Conservation (phyloP, 1,139 yeast genomes). For the Hemisphaericaspora xylanilytica region DNA sequence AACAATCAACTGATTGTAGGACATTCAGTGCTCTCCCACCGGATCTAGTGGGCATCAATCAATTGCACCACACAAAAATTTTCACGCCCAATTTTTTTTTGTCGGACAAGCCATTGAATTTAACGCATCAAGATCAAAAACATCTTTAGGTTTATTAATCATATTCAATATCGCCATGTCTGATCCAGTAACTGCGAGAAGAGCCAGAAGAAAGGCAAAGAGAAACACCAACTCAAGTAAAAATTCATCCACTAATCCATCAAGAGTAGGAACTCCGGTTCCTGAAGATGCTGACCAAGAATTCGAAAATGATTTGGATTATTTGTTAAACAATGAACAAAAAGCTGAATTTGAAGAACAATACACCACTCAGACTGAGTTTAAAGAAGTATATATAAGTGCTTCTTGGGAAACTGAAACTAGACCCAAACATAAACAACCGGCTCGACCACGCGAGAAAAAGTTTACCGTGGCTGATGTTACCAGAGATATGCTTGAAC, state of each 20-base stretch:
- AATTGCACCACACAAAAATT: no score
- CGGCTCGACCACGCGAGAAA: not conserved
- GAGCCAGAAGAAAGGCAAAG: slow-evolving; percentile 6
- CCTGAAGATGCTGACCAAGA: slow-evolving; percentile 8
- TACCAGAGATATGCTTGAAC: slow-evolving; percentile 25
- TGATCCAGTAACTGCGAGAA: slow-evolving; percentile 5
- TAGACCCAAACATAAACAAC: slow-evolving; percentile 2
- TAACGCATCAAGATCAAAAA: no score
- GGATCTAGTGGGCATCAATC: no score
- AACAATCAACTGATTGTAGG: no score
- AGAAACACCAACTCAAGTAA: slow-evolving; percentile 3
- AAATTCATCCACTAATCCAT: slow-evolving; percentile 3
- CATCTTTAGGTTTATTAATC: no score
- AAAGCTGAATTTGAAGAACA: slow-evolving; percentile 2
- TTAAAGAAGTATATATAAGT: slow-evolving; percentile 6
- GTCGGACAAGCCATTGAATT: no score
- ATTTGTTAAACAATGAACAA: slow-evolving; percentile 14
- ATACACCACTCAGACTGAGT: not conserved
- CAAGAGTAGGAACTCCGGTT: slow-evolving; percentile 9
- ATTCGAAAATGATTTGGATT: slow-evolving; percentile 19
- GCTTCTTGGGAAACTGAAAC: slow-evolving; percentile 5
- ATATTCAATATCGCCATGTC: slow-evolving; percentile 2
- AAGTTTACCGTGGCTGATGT: slow-evolving; percentile 20
- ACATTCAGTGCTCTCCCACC: no score
- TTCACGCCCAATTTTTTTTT: no score